Evolutionary conservation across 169 alveolate genomes (phyloP).

Genomic region (Prorocentrum cordatum): DNA sequence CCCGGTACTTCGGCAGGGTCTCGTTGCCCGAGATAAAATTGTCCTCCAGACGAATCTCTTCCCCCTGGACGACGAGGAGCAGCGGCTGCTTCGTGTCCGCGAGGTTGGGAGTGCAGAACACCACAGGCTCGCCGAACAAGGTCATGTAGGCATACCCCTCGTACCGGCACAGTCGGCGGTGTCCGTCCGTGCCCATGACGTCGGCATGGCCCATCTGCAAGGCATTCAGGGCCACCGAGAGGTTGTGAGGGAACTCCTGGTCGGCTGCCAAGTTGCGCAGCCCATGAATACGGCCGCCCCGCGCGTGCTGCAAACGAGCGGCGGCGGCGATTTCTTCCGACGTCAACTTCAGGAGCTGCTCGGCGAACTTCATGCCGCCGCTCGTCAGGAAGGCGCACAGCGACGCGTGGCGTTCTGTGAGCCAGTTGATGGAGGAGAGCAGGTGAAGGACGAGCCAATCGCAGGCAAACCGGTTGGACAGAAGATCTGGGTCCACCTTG

Average conservation of each 20-base stretch:
- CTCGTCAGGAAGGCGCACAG: not conserved
- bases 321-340: not conserved
- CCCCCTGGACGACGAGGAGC: too few species aligned
- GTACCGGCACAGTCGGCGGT: not conserved
- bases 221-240: not conserved
- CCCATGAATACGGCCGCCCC: not conserved
- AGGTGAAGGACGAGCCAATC: not conserved
- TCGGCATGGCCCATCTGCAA: not conserved
- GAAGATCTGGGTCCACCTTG: not conserved
- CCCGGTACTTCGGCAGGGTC: conserved; percentile 11
- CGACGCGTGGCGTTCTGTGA: not conserved
- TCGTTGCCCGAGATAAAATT: too few species aligned
- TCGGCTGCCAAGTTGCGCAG: not conserved
- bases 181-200: not conserved
- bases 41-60: too few species aligned
- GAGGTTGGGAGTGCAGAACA: too few species aligned
- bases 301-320: not conserved
- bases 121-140: too few species aligned
- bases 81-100: too few species aligned
- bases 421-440: not conserved
- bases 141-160: too few species aligned
- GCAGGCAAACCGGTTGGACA: not conserved
- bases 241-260: not conserved
- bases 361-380: not conserved
- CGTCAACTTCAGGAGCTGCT: not conserved